Evolutionary conservation across 2,329 filamentous ascomycete species (phyloP), one percentile per base, ranked within the genome.

Genomic region (Fusarium vanettenii): DNA sequence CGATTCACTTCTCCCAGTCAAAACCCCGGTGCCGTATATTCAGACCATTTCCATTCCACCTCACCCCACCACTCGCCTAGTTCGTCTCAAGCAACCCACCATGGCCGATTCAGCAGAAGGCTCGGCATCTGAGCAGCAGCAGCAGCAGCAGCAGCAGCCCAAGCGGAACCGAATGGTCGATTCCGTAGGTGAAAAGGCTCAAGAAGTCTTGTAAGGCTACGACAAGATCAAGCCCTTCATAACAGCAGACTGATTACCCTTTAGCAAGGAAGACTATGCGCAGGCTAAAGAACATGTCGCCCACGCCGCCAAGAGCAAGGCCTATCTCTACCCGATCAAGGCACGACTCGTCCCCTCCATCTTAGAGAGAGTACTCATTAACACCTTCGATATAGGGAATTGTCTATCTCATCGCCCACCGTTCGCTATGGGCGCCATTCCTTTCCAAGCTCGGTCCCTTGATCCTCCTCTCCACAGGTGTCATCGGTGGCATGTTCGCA

Each of bases 261-360:
- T 22, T 72, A 91, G 90, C 50, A 86, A 90, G 73, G 92, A 95
- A 75, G 95, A 98, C 80, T 92, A 92, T 66, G 87, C 90, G 70
- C 91, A 92, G 73, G 89, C 93, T 65, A 90, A 87, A 75, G 83
- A 83, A 18, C 86, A 95, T 41, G 87, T 94, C 48, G 84, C 88
- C 45, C 91, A 94, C 79, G 94, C 94, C 35, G 90, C 92, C 61
- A 90, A 88, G 77, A 97, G 95, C 73, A 90, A 91, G 60, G 91
- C 95, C 27, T 98, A 97, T 81, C 83, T 97, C 73, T 98, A 98
- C 83, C 96, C 96, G 29, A 88, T 98, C 83, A 95, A 89, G 86
- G 88, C 89, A 80, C 35, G 70, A 63, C 52, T 22, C 59, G 29
- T n/a, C 35, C 27, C 45, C 67, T 43, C 43, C 50, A 48, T 35